phyloP scores from a whole-genome alignment of 1,284 basidiomycete genomes.

The Athelia sp. region DNA sequence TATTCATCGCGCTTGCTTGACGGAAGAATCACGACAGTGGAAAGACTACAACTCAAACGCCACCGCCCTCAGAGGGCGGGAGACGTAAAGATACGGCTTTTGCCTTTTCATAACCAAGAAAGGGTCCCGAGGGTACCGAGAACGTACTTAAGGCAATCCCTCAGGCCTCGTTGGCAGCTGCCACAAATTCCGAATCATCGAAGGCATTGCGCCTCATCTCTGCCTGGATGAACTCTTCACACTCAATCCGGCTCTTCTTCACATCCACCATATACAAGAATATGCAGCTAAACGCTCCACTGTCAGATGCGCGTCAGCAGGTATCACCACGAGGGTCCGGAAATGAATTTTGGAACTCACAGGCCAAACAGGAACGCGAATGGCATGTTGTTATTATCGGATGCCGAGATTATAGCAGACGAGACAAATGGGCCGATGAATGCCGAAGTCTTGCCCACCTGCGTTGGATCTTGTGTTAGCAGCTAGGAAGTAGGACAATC shows the following conservation, averaged over 20 bases:
- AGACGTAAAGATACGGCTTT: no score
- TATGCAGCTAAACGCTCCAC: conserved; percentile 55
- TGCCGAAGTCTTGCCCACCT: conserved; percentile 77
- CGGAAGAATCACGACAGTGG: no score
- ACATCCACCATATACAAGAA: conserved; percentile 71
- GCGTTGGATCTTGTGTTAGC: not conserved
- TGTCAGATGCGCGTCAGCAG: conserved; percentile 17
- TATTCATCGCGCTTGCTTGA: no score
- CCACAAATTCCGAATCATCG: not conserved
- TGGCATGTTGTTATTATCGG: conserved; percentile 71
- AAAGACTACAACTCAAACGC: no score
- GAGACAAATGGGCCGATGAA: conserved; percentile 80
- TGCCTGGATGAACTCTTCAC: conserved; percentile 56
- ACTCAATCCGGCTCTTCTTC: conserved; percentile 63
- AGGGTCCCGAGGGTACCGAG: no score
- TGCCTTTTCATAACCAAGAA: no score
- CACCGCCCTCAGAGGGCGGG: no score
- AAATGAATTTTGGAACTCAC: conserved; percentile 32
- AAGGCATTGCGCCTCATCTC: conserved; percentile 52
- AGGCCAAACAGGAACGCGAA: conserved; percentile 76
- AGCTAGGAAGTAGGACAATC: not conserved
- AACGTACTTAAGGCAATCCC: no score
- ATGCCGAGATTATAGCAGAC: conserved; percentile 66
- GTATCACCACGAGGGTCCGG: not conserved
- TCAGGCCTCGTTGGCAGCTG: no score